A percentile compares a stretch with the other conserved stretches of the same genome.
phyloP scores from a whole-genome alignment of 768 basidiomycete species.

The Clitopilus hobsonii region DNA sequence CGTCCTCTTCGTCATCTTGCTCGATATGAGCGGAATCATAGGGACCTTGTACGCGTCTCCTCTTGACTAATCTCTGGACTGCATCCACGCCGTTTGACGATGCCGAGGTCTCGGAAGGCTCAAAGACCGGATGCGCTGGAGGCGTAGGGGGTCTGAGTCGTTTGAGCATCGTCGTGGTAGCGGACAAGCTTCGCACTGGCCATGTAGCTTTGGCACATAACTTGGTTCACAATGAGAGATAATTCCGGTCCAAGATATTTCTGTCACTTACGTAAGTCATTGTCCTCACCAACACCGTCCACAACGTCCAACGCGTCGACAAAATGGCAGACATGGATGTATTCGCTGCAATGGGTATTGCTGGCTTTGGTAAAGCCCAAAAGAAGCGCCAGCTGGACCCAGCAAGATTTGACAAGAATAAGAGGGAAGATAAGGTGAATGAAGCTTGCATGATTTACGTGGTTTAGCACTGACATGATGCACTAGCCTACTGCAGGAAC shows the following conservation, averaged over 20 bases:
- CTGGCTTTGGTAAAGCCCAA: slow-evolving; percentile 74
- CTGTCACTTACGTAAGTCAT: background rate
- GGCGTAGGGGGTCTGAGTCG: slow-evolving; percentile 46
- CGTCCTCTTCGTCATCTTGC: slow-evolving; percentile 15
- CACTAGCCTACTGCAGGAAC: slow-evolving; percentile 1
- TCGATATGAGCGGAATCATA: slow-evolving; percentile 22
- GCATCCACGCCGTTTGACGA: background rate
- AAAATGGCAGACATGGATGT: slow-evolving; percentile 56
- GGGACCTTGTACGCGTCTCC: slow-evolving; percentile 40
- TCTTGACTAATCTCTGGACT: background rate
- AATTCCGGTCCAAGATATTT: background rate
- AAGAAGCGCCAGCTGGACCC: slow-evolving; percentile 68
- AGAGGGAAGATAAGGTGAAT: slow-evolving; percentile 47
- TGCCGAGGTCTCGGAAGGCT: background rate
- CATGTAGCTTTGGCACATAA: background rate
- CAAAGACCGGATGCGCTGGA: slow-evolving; percentile 20
- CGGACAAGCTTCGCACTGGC: background rate
- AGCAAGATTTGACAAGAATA: slow-evolving; percentile 75
- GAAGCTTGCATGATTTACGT: background rate
- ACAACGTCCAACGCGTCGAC: background rate
- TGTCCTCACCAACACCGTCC: background rate
- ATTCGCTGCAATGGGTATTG: slow-evolving; percentile 78
- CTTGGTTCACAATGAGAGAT: background rate
- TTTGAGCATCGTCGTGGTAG: slow-evolving; percentile 41
- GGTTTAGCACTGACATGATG: background rate